phyloP scores from a whole-genome alignment of 139 green algal genomes.

The Coelastrella sp. region DNA sequence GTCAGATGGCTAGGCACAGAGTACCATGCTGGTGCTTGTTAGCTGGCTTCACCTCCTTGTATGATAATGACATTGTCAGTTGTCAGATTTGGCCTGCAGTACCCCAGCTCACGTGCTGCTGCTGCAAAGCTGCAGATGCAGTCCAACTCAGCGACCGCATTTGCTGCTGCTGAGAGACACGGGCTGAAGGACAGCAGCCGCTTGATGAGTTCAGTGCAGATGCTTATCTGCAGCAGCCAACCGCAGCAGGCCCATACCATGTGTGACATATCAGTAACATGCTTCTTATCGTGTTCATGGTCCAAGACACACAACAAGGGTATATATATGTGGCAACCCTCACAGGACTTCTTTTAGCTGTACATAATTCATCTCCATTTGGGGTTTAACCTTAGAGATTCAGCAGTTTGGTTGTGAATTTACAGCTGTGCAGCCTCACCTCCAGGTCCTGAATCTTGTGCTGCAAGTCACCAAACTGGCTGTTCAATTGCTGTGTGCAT shows the following conservation, averaged over 20 bases:
- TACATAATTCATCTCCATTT: too few species aligned
- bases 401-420: too few species aligned
- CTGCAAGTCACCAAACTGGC: slow-evolving; percentile 81
- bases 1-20: not conserved
- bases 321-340: not conserved
- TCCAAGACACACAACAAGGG: not conserved
- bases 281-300: not conserved
- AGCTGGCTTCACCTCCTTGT: slow-evolving; percentile 52
- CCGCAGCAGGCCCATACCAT: not conserved
- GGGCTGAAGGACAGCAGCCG: slow-evolving; percentile 58
- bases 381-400: too few species aligned
- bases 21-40: too few species aligned
- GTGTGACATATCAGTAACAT: too few species aligned
- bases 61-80: slow-evolving; percentile 75
- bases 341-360: not conserved
- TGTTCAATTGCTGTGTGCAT: slow-evolving; percentile 68
- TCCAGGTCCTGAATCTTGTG: slow-evolving; percentile 88
- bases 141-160: slow-evolving; percentile 82
- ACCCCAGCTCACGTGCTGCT: slow-evolving; percentile 62
- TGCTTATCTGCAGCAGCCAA: slow-evolving; percentile 54
- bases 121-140: slow-evolving; percentile 80
- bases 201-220: slow-evolving; percentile 70
- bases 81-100: slow-evolving; percentile 70
- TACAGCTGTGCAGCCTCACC: slow-evolving; percentile 33
- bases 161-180: slow-evolving; percentile 55